Conservation (phyloP, 345 rosid genomes). For the Murraya paniculata region DNA sequence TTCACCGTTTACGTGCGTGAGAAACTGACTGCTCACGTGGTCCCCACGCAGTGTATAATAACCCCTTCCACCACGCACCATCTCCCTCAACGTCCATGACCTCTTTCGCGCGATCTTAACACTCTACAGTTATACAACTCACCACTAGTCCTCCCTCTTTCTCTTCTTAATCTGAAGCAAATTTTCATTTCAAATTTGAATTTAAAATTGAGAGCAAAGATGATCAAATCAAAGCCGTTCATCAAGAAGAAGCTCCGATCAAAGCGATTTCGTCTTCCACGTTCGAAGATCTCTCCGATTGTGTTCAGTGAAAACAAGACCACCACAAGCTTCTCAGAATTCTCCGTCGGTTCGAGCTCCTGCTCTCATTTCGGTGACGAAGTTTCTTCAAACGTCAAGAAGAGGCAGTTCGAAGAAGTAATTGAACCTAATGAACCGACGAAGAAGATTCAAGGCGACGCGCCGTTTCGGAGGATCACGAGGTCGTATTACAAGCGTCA, state of each 20-base stretch:
- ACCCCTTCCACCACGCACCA: constrained; percentile 9
- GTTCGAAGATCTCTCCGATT: constrained; percentile 41
- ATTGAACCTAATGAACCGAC: constrained; percentile 20
- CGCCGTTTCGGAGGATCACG: constrained; percentile 44
- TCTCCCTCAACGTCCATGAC: constrained; percentile 34
- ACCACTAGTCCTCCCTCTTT: background rate
- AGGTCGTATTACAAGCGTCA: constrained; percentile 39
- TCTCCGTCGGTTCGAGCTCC: constrained; percentile 40
- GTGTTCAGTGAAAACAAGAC: constrained; percentile 17
- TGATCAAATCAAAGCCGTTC: constrained; percentile 25
- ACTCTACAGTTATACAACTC: background rate
- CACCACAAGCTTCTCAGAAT: constrained; percentile 21
- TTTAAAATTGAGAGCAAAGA: constrained; percentile 1
- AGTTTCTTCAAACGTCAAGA: constrained; percentile 42
- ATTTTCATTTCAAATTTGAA: constrained; percentile 22
- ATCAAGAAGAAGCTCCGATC: constrained; percentile 53
- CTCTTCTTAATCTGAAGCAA: background rate
- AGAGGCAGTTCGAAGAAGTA: constrained; percentile 34
- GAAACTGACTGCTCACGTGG: constrained; percentile 23
- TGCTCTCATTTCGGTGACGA: constrained; percentile 33
- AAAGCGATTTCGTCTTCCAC: constrained; percentile 44
- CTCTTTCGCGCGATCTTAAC: constrained; percentile 12
- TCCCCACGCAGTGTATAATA: constrained; percentile 25
- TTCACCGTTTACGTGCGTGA: background rate
- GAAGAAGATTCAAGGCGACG: constrained; percentile 22